Base-by-base conservation (phyloP, 176 grass and related monocot genomes). In the Lolium perenne region DNA sequence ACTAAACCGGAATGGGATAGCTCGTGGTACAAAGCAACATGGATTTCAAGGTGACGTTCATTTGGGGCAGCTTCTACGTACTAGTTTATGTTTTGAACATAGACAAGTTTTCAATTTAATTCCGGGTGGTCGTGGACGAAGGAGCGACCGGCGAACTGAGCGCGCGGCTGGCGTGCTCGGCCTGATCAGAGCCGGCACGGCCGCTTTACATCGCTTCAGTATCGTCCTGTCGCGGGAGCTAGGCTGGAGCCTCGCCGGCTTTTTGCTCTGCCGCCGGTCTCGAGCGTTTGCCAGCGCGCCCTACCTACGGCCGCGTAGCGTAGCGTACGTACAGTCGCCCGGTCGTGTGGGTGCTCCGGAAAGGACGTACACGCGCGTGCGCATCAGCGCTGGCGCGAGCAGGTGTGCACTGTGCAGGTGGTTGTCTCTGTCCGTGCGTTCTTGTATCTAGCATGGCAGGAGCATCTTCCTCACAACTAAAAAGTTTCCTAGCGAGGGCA, bases 191-290 rank as follows among this genome's bases (percentile, higher is more conserved):
- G 4, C 78, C 79, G 68, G 51, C 38, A 80, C 25, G 32, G 13
- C 23, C 54, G 21, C 73, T 86, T 90, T 86, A 18, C 68, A 77
- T 61, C 46, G 72, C 79, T 47, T 82, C 68, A n/a, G 41, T 90
- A 83, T 69, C 87, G 23, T 26, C 79, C 40, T 74, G 78, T 57
- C 71, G 82, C 69, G 63, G 55, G 68, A 41, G 66, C 51, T 58
- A 74, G 43, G n/a, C 43, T 12, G 29, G 29, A 45, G 17, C 26
- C 46, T 25, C 46, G 41, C 48, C 10, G 11, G 2, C 81, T 54
- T 88, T 72, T 79, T 5, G 53, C 63, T 15, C 55, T 21, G 14
- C 51, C 14, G 51, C 51, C 16, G 51, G 51, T 17, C 51, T 55
- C 51, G 4, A 48, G 75, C 49, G 60, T 46, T 74, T 20, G 40